Percentiles rank a stretch among this genome's conserved stretches.
Evolutionary conservation across 2,329 filamentous ascomycete species (phyloP).

Genomic region (Beauveria pseudobassiana): DNA sequence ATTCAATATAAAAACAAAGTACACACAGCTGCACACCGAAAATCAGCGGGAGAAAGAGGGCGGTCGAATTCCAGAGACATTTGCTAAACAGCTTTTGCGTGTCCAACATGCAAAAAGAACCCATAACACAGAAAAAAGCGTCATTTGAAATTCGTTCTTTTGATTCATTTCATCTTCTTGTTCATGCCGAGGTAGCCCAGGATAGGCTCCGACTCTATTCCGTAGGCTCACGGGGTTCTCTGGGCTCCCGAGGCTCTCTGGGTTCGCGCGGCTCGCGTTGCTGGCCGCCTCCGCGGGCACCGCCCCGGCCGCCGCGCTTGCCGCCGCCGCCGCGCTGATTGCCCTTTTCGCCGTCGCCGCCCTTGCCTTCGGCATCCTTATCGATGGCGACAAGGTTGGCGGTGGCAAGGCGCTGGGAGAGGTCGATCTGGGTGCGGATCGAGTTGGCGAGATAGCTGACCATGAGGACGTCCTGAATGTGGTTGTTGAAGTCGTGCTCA

Average conservation of each 20-base stretch:
- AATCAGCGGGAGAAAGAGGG: neutral
- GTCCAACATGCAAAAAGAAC: neutral
- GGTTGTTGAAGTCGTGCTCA: constrained; percentile 98
- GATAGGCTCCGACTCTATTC: constrained; percentile 22
- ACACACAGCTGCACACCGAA: neutral
- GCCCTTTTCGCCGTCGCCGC: constrained; percentile 33
- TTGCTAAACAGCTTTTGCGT: neutral
- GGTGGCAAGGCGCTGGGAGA: constrained; percentile 90
- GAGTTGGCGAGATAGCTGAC: constrained; percentile 98
- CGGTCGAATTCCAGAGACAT: neutral
- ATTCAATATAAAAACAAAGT: constrained; percentile 1
- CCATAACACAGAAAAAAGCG: constrained; percentile 5
- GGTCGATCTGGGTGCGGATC: constrained; percentile 96
- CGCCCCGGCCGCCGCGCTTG: constrained; percentile 44
- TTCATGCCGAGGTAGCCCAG: neutral
- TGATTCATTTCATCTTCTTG: constrained; percentile 13
- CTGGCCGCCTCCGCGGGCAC: constrained; percentile 43
- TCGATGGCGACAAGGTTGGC: constrained; percentile 51
- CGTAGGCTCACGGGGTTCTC: constrained; percentile 18
- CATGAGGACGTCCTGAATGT: constrained; percentile 97
- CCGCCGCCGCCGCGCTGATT: constrained; percentile 39
- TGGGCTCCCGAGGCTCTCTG: constrained; percentile 25
- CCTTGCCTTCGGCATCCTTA: constrained; percentile 42
- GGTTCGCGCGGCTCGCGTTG: constrained; percentile 41
- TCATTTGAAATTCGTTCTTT: neutral